Conservation (phyloP, 2,329 filamentous ascomycete genomes). For the Cercospora beticola region DNA sequence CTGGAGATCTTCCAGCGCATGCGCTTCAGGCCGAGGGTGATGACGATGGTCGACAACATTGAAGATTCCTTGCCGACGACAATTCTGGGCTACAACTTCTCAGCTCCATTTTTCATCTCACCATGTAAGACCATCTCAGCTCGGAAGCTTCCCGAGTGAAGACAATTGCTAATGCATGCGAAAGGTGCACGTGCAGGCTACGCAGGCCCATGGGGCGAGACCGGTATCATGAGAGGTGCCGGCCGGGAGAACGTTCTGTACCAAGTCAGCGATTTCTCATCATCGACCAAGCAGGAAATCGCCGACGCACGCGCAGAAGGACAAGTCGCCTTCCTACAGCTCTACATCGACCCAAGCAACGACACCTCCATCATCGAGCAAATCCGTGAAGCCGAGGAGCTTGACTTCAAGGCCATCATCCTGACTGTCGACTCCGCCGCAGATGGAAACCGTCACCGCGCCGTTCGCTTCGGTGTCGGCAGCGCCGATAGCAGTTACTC, state of each 20-base stretch:
- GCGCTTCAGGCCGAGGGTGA: constrained; percentile 21
- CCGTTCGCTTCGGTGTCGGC: constrained; percentile 68
- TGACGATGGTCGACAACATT: constrained; percentile 30
- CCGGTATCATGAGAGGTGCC: constrained; percentile 50
- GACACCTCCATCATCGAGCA: constrained; percentile 36
- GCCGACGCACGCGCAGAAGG: constrained; percentile 30
- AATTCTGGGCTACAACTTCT: constrained; percentile 81
- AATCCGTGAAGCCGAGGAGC: constrained; percentile 40
- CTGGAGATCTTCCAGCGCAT: constrained; percentile 31
- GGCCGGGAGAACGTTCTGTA: constrained; percentile 52
- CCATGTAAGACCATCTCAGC: constrained; percentile 57
- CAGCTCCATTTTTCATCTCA: constrained; percentile 89
- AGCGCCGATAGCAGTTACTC: constrained; percentile 54
- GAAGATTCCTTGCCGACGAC: constrained; percentile 57
- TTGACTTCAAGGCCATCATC: constrained; percentile 43
- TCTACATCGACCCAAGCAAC: constrained; percentile 39
- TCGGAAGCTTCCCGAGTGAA: background rate
- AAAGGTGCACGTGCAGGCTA: constrained; percentile 77
- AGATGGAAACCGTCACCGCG: constrained; percentile 48
- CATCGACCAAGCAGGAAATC: constrained; percentile 39
- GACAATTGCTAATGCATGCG: background rate
- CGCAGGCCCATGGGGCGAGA: constrained; percentile 56
- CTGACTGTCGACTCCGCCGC: constrained; percentile 50
- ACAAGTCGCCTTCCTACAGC: constrained; percentile 44
- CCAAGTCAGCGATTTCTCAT: constrained; percentile 44